Conservation (phyloP, 257 asterid genomes). For the Nicotiana tabacum region DNA sequence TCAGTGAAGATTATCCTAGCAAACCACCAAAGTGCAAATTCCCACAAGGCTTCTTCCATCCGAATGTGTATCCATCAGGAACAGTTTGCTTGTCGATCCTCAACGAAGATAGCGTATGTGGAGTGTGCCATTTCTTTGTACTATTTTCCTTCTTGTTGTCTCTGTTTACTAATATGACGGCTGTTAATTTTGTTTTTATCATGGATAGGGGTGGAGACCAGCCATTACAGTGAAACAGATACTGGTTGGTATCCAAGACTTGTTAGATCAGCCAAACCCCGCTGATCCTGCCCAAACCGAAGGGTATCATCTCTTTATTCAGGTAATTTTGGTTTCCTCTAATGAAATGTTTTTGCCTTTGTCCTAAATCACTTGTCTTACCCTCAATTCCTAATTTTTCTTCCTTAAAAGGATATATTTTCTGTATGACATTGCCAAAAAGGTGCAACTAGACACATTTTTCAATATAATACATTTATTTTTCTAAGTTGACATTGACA, state of each 20-base stretch:
- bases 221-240: conserved; percentile 38
- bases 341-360: neutral
- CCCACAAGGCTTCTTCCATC: conserved; percentile 41
- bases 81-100: conserved; percentile 51
- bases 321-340: conserved; percentile 8
- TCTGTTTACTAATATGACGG: neutral
- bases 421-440: neutral
- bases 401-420: neutral
- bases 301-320: conserved; percentile 36
- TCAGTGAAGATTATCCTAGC: conserved; percentile 50
- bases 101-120: conserved; percentile 47
- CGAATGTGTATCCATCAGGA: conserved; percentile 53
- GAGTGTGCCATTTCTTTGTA: neutral
- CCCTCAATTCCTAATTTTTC: neutral
- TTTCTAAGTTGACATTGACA: neutral
- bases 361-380: neutral
- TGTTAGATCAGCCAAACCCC: conserved; percentile 29
- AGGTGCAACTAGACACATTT: neutral
- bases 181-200: neutral
- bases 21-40: conserved; percentile 52
- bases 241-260: conserved; percentile 29
- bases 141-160: neutral
- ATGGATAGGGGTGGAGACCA: conserved; percentile 28
- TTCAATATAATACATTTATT: neutral
- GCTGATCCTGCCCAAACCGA: conserved; percentile 37